A percentile compares a stretch with the other conserved stretches of the same genome.
These are phyloP conservation scores for Lichina pygmaea DNA, from an alignment of 495 filamentous ascomycete genomes.

Conservation along the genomic window DNA sequence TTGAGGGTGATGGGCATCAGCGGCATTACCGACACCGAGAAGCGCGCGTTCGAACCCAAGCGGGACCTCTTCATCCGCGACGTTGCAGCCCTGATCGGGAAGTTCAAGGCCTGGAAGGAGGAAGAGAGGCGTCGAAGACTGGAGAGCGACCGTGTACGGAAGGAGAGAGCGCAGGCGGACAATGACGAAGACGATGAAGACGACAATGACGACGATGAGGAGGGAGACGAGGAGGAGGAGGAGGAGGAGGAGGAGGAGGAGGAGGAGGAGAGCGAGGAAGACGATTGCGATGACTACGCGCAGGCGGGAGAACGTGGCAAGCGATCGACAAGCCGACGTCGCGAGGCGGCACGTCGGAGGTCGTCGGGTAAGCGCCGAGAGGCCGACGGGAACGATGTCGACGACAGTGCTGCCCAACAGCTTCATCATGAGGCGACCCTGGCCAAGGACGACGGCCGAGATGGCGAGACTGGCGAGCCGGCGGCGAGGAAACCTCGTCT, in stretches of 20 bases:
- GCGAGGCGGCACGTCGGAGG: no score
- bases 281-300: slow-evolving; percentile 33
- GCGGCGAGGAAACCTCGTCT: slow-evolving; percentile 3
- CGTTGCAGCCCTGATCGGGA: slow-evolving; percentile 52
- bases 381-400: slow-evolving; percentile 22
- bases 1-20: slow-evolving; percentile 78
- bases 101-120: slow-evolving; percentile 67
- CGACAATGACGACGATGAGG: slow-evolving; percentile 10
- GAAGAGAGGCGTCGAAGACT: slow-evolving; percentile 63
- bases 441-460: not conserved
- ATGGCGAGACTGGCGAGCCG: slow-evolving; percentile 1
- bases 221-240: slow-evolving; percentile 10
- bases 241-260: slow-evolving; percentile 20
- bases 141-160: slow-evolving; percentile 31
- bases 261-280: slow-evolving; percentile 40
- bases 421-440: slow-evolving; percentile 39
- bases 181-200: slow-evolving; percentile 14
- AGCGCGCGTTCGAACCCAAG: slow-evolving; percentile 66
- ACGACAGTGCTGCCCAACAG: slow-evolving; percentile 44
- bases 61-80: slow-evolving; percentile 59
- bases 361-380: no score
- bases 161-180: slow-evolving; percentile 15
- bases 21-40: slow-evolving; percentile 54
- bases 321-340: no score
- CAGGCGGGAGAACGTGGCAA: no score